Conservation (phyloP, 2,329 filamentous ascomycete species). For the Metarhizium brunneum region DNA sequence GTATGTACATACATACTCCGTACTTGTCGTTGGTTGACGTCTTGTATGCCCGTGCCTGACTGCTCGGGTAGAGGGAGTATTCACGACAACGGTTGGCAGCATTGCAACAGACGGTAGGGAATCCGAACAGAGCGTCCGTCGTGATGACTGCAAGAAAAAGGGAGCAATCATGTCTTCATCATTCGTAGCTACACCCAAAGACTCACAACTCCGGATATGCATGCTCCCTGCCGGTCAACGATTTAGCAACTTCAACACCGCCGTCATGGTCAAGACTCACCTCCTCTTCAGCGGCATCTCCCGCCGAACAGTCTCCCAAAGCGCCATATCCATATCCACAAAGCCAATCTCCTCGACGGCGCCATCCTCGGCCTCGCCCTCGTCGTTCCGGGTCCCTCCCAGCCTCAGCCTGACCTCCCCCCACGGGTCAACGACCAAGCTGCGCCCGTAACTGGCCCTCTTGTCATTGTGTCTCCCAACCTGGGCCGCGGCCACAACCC, state of each 20-base stretch:
- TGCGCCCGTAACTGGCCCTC: slow-evolving; percentile 75
- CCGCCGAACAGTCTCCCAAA: slow-evolving; percentile 37
- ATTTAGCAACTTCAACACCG: neutral
- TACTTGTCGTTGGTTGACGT: too few relatives aligned
- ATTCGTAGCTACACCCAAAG: too few relatives aligned
- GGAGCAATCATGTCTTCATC: too few relatives aligned
- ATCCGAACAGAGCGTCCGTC: too few relatives aligned
- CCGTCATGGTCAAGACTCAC: slow-evolving; percentile 29
- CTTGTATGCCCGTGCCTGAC: too few relatives aligned
- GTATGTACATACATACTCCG: too few relatives aligned
- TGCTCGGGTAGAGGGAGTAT: too few relatives aligned
- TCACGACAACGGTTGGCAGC: too few relatives aligned
- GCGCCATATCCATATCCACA: slow-evolving; percentile 42
- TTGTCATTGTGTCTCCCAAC: slow-evolving; percentile 62
- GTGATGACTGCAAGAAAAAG: too few relatives aligned
- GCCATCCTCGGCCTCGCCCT: slow-evolving; percentile 29
- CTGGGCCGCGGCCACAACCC: slow-evolving; percentile 80
- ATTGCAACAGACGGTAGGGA: too few relatives aligned
- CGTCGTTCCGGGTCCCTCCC: slow-evolving; percentile 11
- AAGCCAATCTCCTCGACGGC: slow-evolving; percentile 39
- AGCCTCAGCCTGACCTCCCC: slow-evolving; percentile 62
- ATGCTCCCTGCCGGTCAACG: too few relatives aligned
- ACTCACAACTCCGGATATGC: neutral
- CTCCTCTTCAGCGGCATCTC: slow-evolving; percentile 43
- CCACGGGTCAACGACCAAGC: slow-evolving; percentile 82